A percentile compares a stretch with the other conserved stretches of the same genome.
Conservation (phyloP, 768 basidiomycete genomes). For the Macrocybe gigantea region DNA sequence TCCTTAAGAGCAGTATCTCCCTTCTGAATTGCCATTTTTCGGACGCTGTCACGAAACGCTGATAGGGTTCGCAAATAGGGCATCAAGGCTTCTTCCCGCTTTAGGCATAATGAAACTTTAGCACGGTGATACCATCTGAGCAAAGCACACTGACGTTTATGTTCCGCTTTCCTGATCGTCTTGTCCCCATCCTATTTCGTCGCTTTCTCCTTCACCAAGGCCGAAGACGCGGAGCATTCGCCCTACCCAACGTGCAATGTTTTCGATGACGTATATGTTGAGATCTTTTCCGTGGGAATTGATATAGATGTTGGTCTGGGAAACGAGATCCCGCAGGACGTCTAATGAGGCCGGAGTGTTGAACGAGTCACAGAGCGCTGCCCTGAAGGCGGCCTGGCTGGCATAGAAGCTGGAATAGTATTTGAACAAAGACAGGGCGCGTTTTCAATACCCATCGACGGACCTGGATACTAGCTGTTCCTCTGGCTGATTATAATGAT, state of each 20-base stretch:
- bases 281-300: conserved; percentile 52
- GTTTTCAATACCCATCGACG: not conserved
- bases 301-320: conserved; percentile 85
- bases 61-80: conserved; percentile 85
- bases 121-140: not conserved
- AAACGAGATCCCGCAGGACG: conserved; percentile 74
- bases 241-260: conserved; percentile 63
- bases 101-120: conserved; percentile 8
- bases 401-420: conserved; percentile 52
- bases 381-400: conserved; percentile 74
- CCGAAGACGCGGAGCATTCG: conserved; percentile 77
- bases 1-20: conserved; percentile 64
- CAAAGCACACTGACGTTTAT: conserved; percentile 42
- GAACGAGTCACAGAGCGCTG: conserved; percentile 92
- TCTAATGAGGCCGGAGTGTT: conserved; percentile 85
- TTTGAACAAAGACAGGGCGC: conserved; percentile 3
- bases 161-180: conserved; percentile 37
- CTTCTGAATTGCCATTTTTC: conserved; percentile 73
- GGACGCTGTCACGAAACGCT: conserved; percentile 86
- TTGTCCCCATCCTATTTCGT: conserved; percentile 85
- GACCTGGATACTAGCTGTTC: conserved; percentile 63
- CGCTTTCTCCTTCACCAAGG: conserved; percentile 61
- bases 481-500: conserved; percentile 65
- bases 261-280: conserved; percentile 60
- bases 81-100: conserved; percentile 85